phyloP scores from a whole-genome alignment of 2,329 filamentous ascomycete genomes.

The Exophiala dermatitidis region DNA sequence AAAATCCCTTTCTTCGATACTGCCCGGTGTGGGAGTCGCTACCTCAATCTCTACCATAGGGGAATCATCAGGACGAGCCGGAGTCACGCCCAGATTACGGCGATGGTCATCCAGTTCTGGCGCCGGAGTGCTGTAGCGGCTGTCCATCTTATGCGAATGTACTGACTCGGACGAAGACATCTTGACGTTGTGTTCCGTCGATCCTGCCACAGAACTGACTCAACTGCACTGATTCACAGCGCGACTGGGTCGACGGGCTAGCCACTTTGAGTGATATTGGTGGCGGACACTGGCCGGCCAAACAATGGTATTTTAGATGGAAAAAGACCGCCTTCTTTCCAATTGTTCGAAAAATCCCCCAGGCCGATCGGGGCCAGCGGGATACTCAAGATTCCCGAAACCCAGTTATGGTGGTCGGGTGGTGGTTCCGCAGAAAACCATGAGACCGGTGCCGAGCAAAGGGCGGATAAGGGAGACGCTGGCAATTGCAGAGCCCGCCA shows the following conservation, averaged over 20 bases:
- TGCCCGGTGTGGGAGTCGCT: slow-evolving; percentile 29
- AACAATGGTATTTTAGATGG: neutral
- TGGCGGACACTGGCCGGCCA: slow-evolving; percentile 3
- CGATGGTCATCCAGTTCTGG: slow-evolving; percentile 79
- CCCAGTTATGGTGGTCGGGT: slow-evolving; percentile 94
- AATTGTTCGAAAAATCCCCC: slow-evolving; percentile 5
- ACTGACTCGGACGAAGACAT: slow-evolving; percentile 47
- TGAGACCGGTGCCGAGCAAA: slow-evolving; percentile 84
- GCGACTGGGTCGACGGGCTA: slow-evolving; percentile 3
- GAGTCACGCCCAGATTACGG: slow-evolving; percentile 29
- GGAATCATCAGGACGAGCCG: slow-evolving; percentile 49
- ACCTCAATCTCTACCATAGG: slow-evolving; percentile 24
- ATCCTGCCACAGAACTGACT: neutral
- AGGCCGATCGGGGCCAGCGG: slow-evolving; percentile 13
- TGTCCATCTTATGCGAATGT: slow-evolving; percentile 55
- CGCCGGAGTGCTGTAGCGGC: slow-evolving; percentile 56
- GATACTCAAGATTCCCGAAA: slow-evolving; percentile 3
- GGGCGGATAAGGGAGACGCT: slow-evolving; percentile 71
- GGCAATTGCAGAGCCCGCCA: slow-evolving; percentile 69
- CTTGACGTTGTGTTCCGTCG: slow-evolving; percentile 11
- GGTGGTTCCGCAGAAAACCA: slow-evolving; percentile 94
- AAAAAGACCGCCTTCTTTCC: neutral
- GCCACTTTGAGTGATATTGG: slow-evolving; percentile 11
- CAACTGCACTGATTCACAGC: slow-evolving; percentile 6
- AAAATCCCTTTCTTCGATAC: slow-evolving; percentile 33